phyloP scores from a whole-genome alignment of 768 basidiomycete genomes.

The Tylopilus vinaceipallidus region DNA sequence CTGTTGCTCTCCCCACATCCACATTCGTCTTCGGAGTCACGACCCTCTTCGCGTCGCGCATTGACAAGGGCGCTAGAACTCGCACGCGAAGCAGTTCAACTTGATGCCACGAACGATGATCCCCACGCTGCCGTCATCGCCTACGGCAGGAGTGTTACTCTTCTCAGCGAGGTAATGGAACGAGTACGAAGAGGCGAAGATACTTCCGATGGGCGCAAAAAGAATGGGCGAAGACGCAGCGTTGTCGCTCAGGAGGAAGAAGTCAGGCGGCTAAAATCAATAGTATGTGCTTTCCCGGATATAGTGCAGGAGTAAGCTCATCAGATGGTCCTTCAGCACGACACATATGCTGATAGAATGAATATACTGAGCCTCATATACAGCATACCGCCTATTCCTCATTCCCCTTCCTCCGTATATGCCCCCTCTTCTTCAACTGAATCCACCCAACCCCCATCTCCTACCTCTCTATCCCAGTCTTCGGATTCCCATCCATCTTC shows the following conservation, averaged over 20 bases:
- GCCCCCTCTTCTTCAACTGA: constrained; percentile 39
- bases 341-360: constrained; percentile 94
- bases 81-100: constrained; percentile 84
- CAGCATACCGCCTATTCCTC: constrained; percentile 75
- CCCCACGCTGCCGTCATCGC: constrained; percentile 87
- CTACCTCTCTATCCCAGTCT: constrained; percentile 36
- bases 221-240: constrained; percentile 64
- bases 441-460: constrained; percentile 37
- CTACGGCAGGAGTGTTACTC: constrained; percentile 81
- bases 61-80: constrained; percentile 84
- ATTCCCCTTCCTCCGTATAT: constrained; percentile 56
- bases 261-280: constrained; percentile 79
- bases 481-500: constrained; percentile 51
- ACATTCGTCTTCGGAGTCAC: constrained; percentile 43
- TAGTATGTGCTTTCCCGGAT: constrained; percentile 54
- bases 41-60: constrained; percentile 78
- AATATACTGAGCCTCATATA: constrained; percentile 89
- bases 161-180: constrained; percentile 92
- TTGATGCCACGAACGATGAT: constrained; percentile 86
- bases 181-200: constrained; percentile 85
- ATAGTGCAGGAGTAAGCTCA: constrained; percentile 13
- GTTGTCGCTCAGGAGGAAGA: constrained; percentile 92
- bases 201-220: constrained; percentile 62
- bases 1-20: constrained; percentile 43
- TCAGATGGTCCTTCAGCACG: constrained; percentile 55